These are phyloP conservation scores for Coemansia sp. DNA, from an alignment of 192 early-diverging fungal species.

Conservation along the genomic window DNA sequence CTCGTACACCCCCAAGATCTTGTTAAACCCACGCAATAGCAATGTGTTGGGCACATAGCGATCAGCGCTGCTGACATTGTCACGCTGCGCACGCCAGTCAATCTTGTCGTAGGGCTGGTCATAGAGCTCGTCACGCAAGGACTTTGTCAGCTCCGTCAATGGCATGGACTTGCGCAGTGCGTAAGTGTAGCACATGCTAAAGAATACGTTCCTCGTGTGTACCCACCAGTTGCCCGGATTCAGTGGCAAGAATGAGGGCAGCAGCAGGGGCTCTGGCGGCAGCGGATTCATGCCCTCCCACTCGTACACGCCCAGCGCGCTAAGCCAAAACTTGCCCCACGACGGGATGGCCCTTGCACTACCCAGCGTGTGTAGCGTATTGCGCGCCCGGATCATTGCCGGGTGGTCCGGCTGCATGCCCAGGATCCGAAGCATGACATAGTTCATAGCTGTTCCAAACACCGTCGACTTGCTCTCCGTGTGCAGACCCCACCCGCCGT, in stretches of 20 bases:
- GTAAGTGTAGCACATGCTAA: constrained; percentile 97
- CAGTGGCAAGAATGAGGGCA: constrained; percentile 81
- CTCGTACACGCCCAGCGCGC: constrained; percentile 87
- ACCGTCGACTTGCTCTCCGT: constrained; percentile 90
- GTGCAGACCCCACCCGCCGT: constrained; percentile 99
- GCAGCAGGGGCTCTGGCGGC: constrained; percentile 87
- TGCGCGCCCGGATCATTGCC: constrained; percentile 79
- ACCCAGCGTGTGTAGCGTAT: constrained; percentile 81
- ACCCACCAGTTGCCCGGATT: constrained; percentile 94
- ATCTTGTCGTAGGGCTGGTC: constrained; percentile 84
- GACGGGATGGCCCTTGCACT: constrained; percentile 84
- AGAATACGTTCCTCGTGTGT: constrained; percentile 89
- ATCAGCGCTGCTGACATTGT: constrained; percentile 83
- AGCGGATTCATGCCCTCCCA: constrained; percentile 97
- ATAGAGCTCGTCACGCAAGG: constrained; percentile 90
- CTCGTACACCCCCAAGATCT: constrained; percentile 75
- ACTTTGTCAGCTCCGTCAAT: constrained; percentile 68
- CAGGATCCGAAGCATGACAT: constrained; percentile 85
- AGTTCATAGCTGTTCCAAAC: constrained; percentile 96
- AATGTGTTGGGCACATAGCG: constrained; percentile 83
- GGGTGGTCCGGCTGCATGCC: constrained; percentile 87
- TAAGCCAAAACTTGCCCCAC: constrained; percentile 99
- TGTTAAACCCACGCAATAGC: constrained; percentile 75
- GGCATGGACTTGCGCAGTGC: constrained; percentile 65
- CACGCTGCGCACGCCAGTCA: constrained; percentile 75